Evolutionary conservation across 768 basidiomycete species (phyloP), one percentile per base, ranked within the genome.

Genomic region (Leccinum arenicola): DNA sequence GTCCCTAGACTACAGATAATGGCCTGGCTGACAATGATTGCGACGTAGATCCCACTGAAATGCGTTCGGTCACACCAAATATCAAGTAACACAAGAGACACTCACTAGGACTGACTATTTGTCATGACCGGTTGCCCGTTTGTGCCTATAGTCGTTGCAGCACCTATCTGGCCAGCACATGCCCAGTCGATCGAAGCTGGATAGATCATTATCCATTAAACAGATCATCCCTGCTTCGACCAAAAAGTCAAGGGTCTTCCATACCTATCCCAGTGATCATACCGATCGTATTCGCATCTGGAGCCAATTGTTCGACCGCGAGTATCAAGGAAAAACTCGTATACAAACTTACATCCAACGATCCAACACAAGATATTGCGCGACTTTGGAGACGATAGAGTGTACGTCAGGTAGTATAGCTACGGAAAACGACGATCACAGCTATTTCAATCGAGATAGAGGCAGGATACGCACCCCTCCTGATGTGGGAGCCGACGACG

Each of bases 361-460:
- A 87, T 77, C 86, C 86, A 88, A 19, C 82, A 80, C n/a, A 87
- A 76, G 6, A 88, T 68, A 59, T 82, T 82, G 19, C 82, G 75
- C 73, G 80, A 86, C 48, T 78, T 67, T 2, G 81, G 80, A 1
- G 83, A 81, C 0, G 82, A 80, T 10, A 84, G 68, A 0, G 76
- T 78, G 63, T 85, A 81, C 0, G 87, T 84, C 84, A 86, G 86
- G 67, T 83, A 88, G 66, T 87, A 86, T 14, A 86, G 70, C 78
- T 84, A 17, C 23, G 15, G 14, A 14, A 31, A 3, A 25, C 1
- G 27, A 31, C 43, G n/a, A 54, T 17, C 31, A 2, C 2, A 23
- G 10, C 4, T 2, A 29, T 21, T 8, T 21, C 7, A 14, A 6
- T 11, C 10, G 49, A 15, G 7, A 33, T 10, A 56, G n/a, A 43